Percentiles rank a stretch among this genome's conserved stretches.
These are phyloP conservation scores for Citrus sp. DNA, from an alignment of 345 rosid species.

Conservation along the genomic window DNA sequence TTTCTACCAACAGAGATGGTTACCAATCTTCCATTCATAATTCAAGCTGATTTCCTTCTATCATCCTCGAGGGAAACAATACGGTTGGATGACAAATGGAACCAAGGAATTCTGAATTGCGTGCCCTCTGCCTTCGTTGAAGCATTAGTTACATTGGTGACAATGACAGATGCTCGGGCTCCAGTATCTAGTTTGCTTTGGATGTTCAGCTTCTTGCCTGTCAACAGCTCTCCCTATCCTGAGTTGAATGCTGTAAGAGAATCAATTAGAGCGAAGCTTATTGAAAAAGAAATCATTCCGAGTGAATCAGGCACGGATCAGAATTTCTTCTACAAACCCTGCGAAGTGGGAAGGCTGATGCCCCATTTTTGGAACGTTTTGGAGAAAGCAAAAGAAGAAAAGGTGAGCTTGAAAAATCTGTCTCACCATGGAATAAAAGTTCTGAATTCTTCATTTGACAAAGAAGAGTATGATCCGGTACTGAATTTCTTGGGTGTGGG, in stretches of 20 bases:
- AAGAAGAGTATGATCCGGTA: constrained; percentile 24
- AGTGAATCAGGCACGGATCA: constrained; percentile 48
- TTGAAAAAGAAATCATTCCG: constrained; percentile 46
- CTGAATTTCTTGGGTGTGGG: constrained; percentile 51
- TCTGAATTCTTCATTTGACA: constrained; percentile 48
- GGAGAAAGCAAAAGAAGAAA: constrained; percentile 42
- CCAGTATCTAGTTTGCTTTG: constrained; percentile 45
- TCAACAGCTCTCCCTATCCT: constrained; percentile 27
- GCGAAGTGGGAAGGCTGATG: constrained; percentile 50
- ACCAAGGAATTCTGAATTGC: constrained; percentile 71
- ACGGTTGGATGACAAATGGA: constrained; percentile 59
- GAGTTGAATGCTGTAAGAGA: constrained; percentile 45
- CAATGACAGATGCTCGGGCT: constrained; percentile 30
- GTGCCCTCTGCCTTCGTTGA: constrained; percentile 56
- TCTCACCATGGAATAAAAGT: constrained; percentile 54
- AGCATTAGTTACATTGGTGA: constrained; percentile 58
- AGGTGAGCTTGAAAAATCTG: constrained; percentile 51
- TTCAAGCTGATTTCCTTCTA: constrained; percentile 69
- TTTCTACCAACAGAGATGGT: constrained; percentile 83
- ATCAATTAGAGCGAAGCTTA: constrained; percentile 31
- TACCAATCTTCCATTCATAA: constrained; percentile 59
- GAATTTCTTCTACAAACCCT: constrained; percentile 59
- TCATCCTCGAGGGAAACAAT: constrained; percentile 73
- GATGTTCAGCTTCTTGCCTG: constrained; percentile 63
- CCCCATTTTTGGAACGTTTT: constrained; percentile 59